A percentile compares a stretch with the other conserved stretches of the same genome.
Evolutionary conservation across 805 yeast genomes (phyloP).

Genomic region (Candida sithepensis): DNA sequence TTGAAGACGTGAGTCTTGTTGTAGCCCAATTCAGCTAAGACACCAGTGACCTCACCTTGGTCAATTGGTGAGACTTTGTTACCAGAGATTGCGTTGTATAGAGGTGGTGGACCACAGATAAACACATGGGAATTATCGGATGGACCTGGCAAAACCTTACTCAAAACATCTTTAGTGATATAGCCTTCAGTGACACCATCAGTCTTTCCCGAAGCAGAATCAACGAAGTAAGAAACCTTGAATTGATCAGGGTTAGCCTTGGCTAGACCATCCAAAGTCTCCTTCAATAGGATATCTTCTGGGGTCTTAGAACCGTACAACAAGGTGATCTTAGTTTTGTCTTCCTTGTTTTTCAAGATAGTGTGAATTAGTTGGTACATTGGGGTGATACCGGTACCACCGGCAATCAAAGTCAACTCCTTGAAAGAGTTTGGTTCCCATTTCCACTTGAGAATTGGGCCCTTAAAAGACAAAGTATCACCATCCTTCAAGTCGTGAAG

Average conservation of each 20-base stretch:
- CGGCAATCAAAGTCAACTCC: constrained; percentile 81
- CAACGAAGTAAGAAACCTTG: constrained; percentile 74
- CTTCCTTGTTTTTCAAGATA: constrained; percentile 74
- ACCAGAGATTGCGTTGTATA: constrained; percentile 87
- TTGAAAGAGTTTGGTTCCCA: constrained; percentile 85
- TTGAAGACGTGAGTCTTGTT: constrained; percentile 84
- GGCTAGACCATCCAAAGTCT: constrained; percentile 69
- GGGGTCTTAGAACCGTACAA: constrained; percentile 76
- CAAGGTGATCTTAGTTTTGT: constrained; percentile 83
- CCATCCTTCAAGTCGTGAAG: constrained; percentile 64
- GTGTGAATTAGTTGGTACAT: constrained; percentile 81
- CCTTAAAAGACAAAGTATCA: constrained; percentile 88
- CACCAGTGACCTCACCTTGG: constrained; percentile 93
- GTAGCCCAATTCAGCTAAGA: constrained; percentile 84
- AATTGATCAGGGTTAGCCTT: constrained; percentile 73
- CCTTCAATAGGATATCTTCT: constrained; percentile 76
- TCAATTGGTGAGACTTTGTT: constrained; percentile 78
- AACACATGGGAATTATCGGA: constrained; percentile 64
- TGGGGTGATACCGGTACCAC: constrained; percentile 89
- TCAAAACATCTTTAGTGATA: constrained; percentile 72
- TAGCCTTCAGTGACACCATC: constrained; percentile 66
- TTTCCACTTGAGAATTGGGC: constrained; percentile 89
- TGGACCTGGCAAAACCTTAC: constrained; percentile 60
- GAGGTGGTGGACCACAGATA: constrained; percentile 94
- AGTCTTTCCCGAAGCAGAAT: constrained; percentile 43